These are phyloP conservation scores for Suillus subalutaceus DNA, from an alignment of 768 basidiomycete genomes.

Conservation along the genomic window DNA sequence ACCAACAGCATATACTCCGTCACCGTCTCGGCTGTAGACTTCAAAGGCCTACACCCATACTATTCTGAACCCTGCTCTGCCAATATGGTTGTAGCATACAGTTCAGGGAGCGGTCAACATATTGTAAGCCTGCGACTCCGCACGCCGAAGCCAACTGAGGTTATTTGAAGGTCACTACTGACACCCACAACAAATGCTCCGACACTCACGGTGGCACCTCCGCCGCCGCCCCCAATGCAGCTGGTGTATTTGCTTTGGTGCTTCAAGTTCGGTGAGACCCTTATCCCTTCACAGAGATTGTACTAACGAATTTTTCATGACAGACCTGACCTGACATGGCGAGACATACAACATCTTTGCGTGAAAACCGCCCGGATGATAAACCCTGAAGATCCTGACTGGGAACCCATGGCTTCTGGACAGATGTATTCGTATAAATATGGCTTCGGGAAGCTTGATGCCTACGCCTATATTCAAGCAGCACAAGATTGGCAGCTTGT, in stretches of 20 bases:
- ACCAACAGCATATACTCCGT: slow-evolving; percentile 97
- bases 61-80: slow-evolving; percentile 99
- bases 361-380: slow-evolving; percentile 76
- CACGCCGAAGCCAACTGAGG: slow-evolving; percentile 14
- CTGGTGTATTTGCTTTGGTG: slow-evolving; percentile 90
- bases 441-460: slow-evolving; percentile 90
- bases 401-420: slow-evolving; percentile 73
- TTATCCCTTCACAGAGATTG: slow-evolving; percentile 19
- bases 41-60: slow-evolving; percentile 91
- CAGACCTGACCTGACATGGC: slow-evolving; percentile 95
- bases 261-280: slow-evolving; percentile 75
- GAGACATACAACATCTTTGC: slow-evolving; percentile 91
- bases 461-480: slow-evolving; percentile 75
- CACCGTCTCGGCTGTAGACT: slow-evolving; percentile 94
- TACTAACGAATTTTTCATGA: slow-evolving; percentile 8
- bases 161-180: slow-evolving; percentile 80
- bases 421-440: slow-evolving; percentile 85
- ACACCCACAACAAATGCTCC: slow-evolving; percentile 82
- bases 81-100: slow-evolving; percentile 95
- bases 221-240: slow-evolving; percentile 96
- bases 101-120: slow-evolving; percentile 90
- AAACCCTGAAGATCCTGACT: slow-evolving; percentile 90
- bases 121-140: slow-evolving; percentile 62
- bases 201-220: slow-evolving; percentile 92
- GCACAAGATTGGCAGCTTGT: slow-evolving; percentile 84